Percentiles rank a stretch among this genome's conserved stretches.
Conservation (phyloP, 306 rosid genomes). For the Rubus idaeus region DNA sequence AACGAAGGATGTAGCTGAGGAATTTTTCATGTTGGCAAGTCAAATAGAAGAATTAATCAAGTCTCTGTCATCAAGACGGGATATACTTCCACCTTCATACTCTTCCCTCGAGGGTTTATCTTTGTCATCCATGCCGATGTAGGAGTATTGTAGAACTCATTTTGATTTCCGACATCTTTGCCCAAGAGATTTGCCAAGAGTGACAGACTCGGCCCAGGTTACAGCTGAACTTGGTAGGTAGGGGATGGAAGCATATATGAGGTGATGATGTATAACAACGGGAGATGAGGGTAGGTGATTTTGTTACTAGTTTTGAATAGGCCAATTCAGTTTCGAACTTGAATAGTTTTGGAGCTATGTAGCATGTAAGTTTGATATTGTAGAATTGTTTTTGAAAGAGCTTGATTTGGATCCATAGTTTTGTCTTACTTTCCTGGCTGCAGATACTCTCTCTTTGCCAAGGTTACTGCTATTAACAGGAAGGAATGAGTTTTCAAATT, state of each 20-base stretch:
- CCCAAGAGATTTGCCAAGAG: not conserved
- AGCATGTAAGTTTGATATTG: not conserved
- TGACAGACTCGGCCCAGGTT: not conserved
- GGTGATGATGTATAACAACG: not conserved
- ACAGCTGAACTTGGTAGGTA: not conserved
- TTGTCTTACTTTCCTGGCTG: not conserved
- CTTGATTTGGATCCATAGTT: not conserved
- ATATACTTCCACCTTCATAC: slow-evolving; percentile 61
- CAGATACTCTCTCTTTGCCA: not conserved
- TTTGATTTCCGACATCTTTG: not conserved
- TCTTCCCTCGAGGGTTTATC: slow-evolving; percentile 61
- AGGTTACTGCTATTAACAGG: not conserved
- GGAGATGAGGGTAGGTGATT: not conserved
- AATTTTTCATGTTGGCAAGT: slow-evolving; percentile 62
- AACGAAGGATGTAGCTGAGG: slow-evolving; percentile 63
- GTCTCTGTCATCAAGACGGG: slow-evolving; percentile 48
- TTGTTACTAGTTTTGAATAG: not conserved
- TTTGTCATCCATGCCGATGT: slow-evolving; percentile 61
- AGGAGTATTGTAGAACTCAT: not conserved
- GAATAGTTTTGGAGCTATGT: not conserved
- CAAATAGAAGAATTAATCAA: slow-evolving; percentile 61
- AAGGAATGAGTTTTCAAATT: not conserved
- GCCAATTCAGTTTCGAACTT: not conserved
- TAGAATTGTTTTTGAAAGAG: not conserved
- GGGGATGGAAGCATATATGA: not conserved